These are phyloP conservation scores for Argentina anserina DNA, from an alignment of 306 rosid genomes.

Conservation along the genomic window DNA sequence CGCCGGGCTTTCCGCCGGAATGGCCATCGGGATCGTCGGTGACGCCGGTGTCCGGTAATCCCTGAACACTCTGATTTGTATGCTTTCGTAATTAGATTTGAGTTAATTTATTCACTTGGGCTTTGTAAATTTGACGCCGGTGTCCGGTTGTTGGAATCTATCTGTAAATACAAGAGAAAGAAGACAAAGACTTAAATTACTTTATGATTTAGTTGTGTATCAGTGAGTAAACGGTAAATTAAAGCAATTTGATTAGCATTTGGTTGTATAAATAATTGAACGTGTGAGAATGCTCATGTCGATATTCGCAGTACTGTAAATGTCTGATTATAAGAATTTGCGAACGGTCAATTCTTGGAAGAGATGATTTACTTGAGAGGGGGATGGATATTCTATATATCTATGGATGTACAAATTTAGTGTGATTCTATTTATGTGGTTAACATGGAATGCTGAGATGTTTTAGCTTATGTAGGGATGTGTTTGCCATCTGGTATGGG, in stretches of 20 bases:
- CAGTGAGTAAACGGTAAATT: not conserved
- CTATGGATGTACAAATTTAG: not conserved
- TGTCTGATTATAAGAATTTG: not conserved
- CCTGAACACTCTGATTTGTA: not conserved
- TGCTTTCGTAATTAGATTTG: not conserved
- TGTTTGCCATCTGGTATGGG: not conserved
- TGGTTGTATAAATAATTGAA: not conserved
- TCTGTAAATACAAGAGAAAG: not conserved
- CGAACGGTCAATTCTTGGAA: not conserved
- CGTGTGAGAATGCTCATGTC: not conserved
- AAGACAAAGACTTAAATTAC: not conserved
- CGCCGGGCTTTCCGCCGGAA: slow-evolving; percentile 79
- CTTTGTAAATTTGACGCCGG: not conserved
- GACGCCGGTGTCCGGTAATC: slow-evolving; percentile 76
- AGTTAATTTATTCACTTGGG: not conserved
- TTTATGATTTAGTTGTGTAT: not conserved
- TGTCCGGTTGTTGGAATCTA: not conserved
- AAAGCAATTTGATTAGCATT: not conserved
- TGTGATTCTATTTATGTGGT: not conserved
- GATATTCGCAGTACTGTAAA: not conserved
- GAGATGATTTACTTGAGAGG: not conserved
- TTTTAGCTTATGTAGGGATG: not conserved
- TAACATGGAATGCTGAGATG: not conserved
- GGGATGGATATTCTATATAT: not conserved
- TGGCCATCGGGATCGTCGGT: slow-evolving; percentile 83